phyloP scores from a whole-genome alignment of 768 basidiomycete species.

The Chalciporus piperatus region DNA sequence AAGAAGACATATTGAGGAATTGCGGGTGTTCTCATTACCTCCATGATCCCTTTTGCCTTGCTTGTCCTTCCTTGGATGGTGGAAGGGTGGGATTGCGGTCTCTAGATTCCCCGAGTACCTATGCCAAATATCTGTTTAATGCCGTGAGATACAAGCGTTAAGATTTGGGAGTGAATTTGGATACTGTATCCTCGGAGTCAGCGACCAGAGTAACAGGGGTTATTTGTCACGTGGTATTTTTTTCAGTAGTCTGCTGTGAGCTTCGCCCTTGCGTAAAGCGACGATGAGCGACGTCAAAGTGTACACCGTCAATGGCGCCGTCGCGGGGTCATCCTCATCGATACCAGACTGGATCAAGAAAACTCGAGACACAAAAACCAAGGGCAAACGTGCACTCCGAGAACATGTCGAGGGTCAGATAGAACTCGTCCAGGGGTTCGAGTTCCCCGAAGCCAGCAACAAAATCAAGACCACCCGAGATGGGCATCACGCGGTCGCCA shows the following conservation, averaged over 20 bases:
- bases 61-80: background rate
- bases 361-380: conserved; percentile 56
- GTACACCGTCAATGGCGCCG: conserved; percentile 94
- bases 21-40: background rate
- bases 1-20: conserved; percentile 81
- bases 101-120: conserved; percentile 17
- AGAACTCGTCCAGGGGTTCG: conserved; percentile 93
- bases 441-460: conserved; percentile 96
- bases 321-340: conserved; percentile 82
- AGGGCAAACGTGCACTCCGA: conserved; percentile 56
- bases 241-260: background rate
- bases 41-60: background rate
- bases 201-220: background rate
- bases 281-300: conserved; percentile 63
- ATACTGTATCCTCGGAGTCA: too few relatives aligned
- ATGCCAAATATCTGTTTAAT: conserved; percentile 13
- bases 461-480: conserved; percentile 87
- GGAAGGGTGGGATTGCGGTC: conserved; percentile 5
- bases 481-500: conserved; percentile 89
- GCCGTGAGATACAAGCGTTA: too few relatives aligned
- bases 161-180: too few relatives aligned
- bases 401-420: conserved; percentile 83
- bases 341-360: conserved; percentile 92
- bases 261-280: conserved; percentile 2
- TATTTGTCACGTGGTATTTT: conserved; percentile 18